Conservation (phyloP, 2,329 filamentous ascomycete species). For the Teratosphaeria nubilosa region DNA sequence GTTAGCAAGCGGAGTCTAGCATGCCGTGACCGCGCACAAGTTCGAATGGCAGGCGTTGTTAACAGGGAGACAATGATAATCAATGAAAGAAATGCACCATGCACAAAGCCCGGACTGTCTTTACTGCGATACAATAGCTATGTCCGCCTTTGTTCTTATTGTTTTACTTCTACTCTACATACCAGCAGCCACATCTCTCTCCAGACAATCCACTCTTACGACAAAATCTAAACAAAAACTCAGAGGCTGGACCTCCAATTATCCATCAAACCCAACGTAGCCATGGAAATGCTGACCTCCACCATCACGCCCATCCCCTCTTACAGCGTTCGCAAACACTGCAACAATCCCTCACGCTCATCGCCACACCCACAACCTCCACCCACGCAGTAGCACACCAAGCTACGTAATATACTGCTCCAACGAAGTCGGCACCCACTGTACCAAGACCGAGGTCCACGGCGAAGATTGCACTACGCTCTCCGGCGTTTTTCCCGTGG, state of each 20-base stretch:
- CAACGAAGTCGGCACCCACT: background rate
- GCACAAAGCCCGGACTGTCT: background rate
- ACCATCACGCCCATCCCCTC: background rate
- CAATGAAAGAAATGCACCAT: background rate
- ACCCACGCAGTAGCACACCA: background rate
- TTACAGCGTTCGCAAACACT: background rate
- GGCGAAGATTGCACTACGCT: background rate
- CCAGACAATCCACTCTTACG: background rate
- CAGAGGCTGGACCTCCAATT: no score
- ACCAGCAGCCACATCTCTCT: background rate
- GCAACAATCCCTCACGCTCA: background rate
- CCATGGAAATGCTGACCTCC: background rate
- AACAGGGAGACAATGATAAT: background rate
- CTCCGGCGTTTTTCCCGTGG: background rate
- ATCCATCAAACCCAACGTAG: background rate
- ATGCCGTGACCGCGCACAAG: no score
- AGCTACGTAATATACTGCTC: background rate
- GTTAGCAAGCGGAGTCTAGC: no score
- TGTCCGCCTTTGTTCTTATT: background rate
- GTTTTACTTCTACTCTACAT: background rate
- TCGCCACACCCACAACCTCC: background rate
- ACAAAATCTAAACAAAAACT: background rate
- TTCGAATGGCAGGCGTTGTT: no score
- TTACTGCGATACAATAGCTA: background rate
- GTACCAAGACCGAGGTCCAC: background rate